Evolutionary conservation across 306 rosid species (phyloP), one percentile per base, ranked within the genome.

Genomic region (Parietaria judaica): DNA sequence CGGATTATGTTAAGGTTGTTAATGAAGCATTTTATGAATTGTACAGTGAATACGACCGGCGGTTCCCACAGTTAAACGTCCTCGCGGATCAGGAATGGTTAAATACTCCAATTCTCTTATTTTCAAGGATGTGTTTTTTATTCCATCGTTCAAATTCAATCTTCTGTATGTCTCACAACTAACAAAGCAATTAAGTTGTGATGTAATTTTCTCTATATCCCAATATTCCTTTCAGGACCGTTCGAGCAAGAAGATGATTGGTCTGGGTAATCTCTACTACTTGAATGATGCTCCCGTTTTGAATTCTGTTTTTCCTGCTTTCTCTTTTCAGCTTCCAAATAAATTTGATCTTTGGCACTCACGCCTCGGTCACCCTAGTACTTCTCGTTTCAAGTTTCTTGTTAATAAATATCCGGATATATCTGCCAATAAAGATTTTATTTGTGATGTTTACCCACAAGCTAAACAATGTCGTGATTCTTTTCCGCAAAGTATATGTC

Each of bases 101-200:
- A 41, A 5, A 34, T 50, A 4, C 50, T 48, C 66, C 3, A 35
- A 31, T 23, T 47, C 31, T 31, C 47, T 63, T 12, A 49, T 31
- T 47, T n/a, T 63, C 6, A 47, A 6, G 13, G 14, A 63, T n/a
- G 54, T 47, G 12, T 63, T 63, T 36, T 35, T 31, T 34, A 63
- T 49, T 49, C 46, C 45, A 3, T 47, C 56, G 3, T 61, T 61
- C n/a, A 47, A 61, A 61, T 45, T 61, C 14, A 61, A 61, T 64
- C 36, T 64, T 1, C 23, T 47, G 14, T 51, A 47, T 49, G 38
- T 64, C 15, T 49, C 67, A 49, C 67, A 63, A 63, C 50, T 47
- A 63, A 10, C 67, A 49, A 45, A 47, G 8, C 6, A 41, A 63
- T 4, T 31, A 11, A 63, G 50, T 61, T 61, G 37, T 61, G 65